These are phyloP conservation scores for Extremus antarcticus DNA, from an alignment of 495 filamentous ascomycete species.

Conservation along the genomic window DNA sequence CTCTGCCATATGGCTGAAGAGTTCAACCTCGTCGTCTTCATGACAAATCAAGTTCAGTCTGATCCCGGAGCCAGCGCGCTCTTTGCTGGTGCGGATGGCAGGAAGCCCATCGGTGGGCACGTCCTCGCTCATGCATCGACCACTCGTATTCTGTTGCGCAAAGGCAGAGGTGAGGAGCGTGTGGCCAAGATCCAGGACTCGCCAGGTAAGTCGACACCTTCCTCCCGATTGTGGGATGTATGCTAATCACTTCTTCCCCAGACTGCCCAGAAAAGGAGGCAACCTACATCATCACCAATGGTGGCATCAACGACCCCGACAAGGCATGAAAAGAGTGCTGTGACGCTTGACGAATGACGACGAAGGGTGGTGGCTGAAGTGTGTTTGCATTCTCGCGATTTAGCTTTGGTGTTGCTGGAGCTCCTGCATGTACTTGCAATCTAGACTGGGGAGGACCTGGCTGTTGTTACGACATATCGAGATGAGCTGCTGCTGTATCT, in stretches of 20 bases:
- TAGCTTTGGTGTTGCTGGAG: too few species aligned
- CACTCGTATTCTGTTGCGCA: conserved; percentile 61
- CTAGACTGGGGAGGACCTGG: too few species aligned
- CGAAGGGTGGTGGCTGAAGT: not conserved
- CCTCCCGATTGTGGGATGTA: too few species aligned
- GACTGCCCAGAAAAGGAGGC: conserved; percentile 70
- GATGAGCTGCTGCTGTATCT: too few species aligned
- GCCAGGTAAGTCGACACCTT: conserved; percentile 41
- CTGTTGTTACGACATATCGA: too few species aligned
- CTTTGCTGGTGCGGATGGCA: conserved; percentile 69
- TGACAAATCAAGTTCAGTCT: conserved; percentile 76
- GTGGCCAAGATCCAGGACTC: conserved; percentile 75
- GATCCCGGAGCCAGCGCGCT: conserved; percentile 71
- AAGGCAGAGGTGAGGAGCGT: conserved; percentile 67
- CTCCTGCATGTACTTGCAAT: too few species aligned
- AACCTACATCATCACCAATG: conserved; percentile 68
- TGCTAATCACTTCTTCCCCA: conserved; percentile 14
- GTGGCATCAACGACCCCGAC: conserved; percentile 65
- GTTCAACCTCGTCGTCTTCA: conserved; percentile 66
- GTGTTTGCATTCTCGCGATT: not conserved
- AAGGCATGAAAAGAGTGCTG: conserved; percentile 34
- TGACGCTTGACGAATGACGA: not conserved
- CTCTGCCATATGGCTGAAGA: conserved; percentile 69
- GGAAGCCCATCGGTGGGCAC: conserved; percentile 66
- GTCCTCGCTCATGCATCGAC: conserved; percentile 71